phyloP scores from a whole-genome alignment of 2,329 filamentous ascomycete genomes.

The Rhynchosporium graminicola region DNA sequence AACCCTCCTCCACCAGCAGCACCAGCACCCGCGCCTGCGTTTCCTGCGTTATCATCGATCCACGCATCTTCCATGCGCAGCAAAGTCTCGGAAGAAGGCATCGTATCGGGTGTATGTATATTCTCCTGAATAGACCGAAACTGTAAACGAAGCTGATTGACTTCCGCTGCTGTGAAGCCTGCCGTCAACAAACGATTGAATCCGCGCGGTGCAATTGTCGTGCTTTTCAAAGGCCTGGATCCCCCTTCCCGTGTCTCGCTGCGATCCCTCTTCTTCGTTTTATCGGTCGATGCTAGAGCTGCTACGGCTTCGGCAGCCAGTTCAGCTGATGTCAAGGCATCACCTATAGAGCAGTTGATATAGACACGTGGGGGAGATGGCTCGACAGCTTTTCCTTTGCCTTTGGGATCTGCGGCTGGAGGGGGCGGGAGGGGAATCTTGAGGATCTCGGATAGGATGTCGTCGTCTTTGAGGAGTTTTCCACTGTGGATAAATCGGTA shows the following conservation, averaged over 20 bases:
- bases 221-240: conserved; percentile 23
- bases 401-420: conserved; percentile 45
- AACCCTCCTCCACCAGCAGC: conserved; percentile 42
- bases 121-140: conserved; percentile 83
- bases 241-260: conserved; percentile 22
- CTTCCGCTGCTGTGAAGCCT: conserved; percentile 81
- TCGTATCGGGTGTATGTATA: conserved; percentile 82
- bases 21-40: conserved; percentile 42
- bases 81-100: conserved; percentile 77
- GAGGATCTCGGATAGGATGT: conserved; percentile 68
- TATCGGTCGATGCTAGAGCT: conserved; percentile 29
- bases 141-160: conserved; percentile 81
- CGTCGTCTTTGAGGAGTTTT: conserved; percentile 76
- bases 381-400: conserved; percentile 69
- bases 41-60: conserved; percentile 70
- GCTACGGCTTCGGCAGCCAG: conserved; percentile 63
- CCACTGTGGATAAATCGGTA: conserved; percentile 90
- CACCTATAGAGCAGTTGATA: conserved; percentile 90
- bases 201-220: conserved; percentile 66
- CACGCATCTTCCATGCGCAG: conserved; percentile 83
- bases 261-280: conserved; percentile 24
- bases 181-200: conserved; percentile 84
- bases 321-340: conserved; percentile 67
- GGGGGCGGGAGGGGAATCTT: conserved; percentile 58
- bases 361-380: conserved; percentile 63